Conservation (phyloP, 139 green algal species). For the Chlamydomonas sphaeroides region DNA sequence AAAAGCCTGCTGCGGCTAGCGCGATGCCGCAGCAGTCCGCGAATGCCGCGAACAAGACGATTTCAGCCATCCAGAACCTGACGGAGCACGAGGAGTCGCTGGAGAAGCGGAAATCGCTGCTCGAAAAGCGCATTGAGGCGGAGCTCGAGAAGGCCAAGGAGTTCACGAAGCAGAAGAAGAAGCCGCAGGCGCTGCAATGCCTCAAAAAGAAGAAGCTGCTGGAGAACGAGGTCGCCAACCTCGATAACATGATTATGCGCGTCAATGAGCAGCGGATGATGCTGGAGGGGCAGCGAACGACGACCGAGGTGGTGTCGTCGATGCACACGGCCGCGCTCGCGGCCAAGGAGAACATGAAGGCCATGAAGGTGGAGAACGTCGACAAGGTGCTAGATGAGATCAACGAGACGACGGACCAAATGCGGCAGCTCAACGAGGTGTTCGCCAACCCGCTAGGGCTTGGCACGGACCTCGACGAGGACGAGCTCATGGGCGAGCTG, state of each 20-base stretch:
- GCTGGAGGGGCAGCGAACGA: constrained; percentile 89
- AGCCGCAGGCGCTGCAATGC: constrained; percentile 83
- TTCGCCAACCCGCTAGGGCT: constrained; percentile 81
- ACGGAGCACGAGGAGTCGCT: constrained; percentile 91
- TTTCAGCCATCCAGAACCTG: constrained; percentile 58
- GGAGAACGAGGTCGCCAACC: constrained; percentile 84
- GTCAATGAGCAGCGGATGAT: constrained; percentile 94
- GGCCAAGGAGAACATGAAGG: constrained; percentile 85
- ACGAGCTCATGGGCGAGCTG: constrained; percentile 67
- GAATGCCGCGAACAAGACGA: constrained; percentile 51
- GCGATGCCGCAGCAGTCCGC: constrained; percentile 22
- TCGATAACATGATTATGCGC: constrained; percentile 92
- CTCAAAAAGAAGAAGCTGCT: constrained; percentile 97
- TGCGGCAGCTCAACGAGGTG: constrained; percentile 91
- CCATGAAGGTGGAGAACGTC: constrained; percentile 94
- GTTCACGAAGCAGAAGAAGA: constrained; percentile 87
- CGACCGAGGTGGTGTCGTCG: constrained; percentile 71
- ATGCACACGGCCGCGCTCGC: constrained; percentile 77
- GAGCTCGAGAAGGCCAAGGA: constrained; percentile 90
- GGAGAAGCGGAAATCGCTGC: constrained; percentile 86
- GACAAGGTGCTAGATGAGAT: constrained; percentile 96
- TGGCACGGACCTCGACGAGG: constrained; percentile 82
- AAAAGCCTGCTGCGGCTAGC: constrained; percentile 15
- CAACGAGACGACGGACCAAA: constrained; percentile 90
- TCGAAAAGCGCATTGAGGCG: constrained; percentile 86